These are phyloP conservation scores for Dactylonectria macrodidyma DNA, from an alignment of 2,329 filamentous ascomycete species.

Conservation along the genomic window DNA sequence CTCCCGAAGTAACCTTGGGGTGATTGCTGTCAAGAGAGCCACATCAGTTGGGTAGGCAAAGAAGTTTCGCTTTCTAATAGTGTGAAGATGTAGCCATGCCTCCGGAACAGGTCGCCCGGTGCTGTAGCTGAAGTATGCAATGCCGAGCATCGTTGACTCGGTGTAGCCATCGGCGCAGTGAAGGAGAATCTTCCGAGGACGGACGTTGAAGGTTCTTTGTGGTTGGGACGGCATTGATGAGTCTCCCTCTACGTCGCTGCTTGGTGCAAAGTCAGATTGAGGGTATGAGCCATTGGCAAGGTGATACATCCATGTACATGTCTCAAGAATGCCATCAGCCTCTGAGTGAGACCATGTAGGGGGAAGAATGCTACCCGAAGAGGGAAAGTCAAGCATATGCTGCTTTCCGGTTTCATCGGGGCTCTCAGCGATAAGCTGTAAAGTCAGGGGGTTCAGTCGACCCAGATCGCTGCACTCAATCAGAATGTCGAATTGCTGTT, in stretches of 20 bases:
- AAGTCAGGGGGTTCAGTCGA: constrained; percentile 77
- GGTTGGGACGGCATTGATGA: constrained; percentile 42
- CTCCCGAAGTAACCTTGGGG: constrained; percentile 80
- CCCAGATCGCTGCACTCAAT: constrained; percentile 93
- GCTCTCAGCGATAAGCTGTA: constrained; percentile 75
- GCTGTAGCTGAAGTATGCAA: constrained; percentile 95
- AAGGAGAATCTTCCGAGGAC: constrained; percentile 82
- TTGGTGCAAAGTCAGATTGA: constrained; percentile 52
- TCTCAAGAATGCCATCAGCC: constrained; percentile 86
- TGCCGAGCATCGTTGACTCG: constrained; percentile 88
- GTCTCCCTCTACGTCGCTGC: constrained; percentile 50
- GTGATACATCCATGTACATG: constrained; percentile 91
- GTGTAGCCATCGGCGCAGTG: constrained; percentile 98
- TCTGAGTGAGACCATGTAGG: constrained; percentile 88
- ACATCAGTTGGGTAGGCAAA: constrained; percentile 97
- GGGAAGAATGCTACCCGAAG: constrained; percentile 91
- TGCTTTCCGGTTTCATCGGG: constrained; percentile 58
- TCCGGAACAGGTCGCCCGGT: constrained; percentile 85
- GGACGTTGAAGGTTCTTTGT: constrained; percentile 39
- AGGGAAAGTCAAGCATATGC: constrained; percentile 80
- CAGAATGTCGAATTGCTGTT: constrained; percentile 82
- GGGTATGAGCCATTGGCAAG: constrained; percentile 77
- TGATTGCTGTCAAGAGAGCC: constrained; percentile 81
- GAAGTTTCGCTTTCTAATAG: constrained; percentile 87
- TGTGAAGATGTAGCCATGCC: constrained; percentile 90